A percentile compares a stretch with the other conserved stretches of the same genome.
Evolutionary conservation across 164 flowering plant species (phyloP).

Genomic region (Chimonanthus praecox): DNA sequence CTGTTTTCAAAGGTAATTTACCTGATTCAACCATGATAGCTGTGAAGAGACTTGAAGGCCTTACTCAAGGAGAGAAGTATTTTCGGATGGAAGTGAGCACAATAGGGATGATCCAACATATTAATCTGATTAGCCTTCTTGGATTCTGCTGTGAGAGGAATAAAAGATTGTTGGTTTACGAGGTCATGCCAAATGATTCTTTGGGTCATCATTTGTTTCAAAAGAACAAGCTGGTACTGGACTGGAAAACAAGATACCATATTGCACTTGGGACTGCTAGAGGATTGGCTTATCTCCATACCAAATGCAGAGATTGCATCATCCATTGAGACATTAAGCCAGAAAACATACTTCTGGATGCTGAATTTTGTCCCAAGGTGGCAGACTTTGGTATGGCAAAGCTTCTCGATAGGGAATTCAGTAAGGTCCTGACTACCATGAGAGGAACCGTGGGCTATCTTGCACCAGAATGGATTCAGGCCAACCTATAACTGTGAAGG

Average conservation of each 20-base stretch:
- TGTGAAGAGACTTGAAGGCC: conserved; percentile 41
- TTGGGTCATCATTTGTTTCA: conserved; percentile 15
- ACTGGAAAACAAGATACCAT: conserved; percentile 39
- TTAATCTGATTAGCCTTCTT: conserved; percentile 42
- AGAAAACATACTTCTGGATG: conserved; percentile 49
- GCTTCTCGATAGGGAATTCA: conserved; percentile 47
- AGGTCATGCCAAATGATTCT: conserved; percentile 52
- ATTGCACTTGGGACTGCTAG: conserved; percentile 45
- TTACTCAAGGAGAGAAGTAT: conserved; percentile 47
- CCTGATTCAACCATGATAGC: conserved; percentile 40
- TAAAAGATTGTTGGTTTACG: conserved; percentile 46
- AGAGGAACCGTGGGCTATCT: conserved; percentile 58
- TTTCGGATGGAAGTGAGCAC: conserved; percentile 56
- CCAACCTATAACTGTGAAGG: conserved; percentile 34
- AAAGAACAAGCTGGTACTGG: conserved; percentile 5
- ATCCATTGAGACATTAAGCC: conserved; percentile 63
- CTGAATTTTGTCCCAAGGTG: conserved; percentile 34
- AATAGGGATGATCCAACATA: conserved; percentile 54
- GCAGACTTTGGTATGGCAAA: conserved; percentile 64
- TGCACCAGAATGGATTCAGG: conserved; percentile 61
- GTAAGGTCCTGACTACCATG: conserved; percentile 47
- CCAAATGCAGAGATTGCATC: conserved; percentile 49
- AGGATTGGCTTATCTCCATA: conserved; percentile 51
- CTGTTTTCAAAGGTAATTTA: conserved; percentile 51
- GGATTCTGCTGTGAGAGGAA: conserved; percentile 55